Conservation (phyloP, 371 early-diverging fungal genomes). For the Mucor velutinosus region DNA sequence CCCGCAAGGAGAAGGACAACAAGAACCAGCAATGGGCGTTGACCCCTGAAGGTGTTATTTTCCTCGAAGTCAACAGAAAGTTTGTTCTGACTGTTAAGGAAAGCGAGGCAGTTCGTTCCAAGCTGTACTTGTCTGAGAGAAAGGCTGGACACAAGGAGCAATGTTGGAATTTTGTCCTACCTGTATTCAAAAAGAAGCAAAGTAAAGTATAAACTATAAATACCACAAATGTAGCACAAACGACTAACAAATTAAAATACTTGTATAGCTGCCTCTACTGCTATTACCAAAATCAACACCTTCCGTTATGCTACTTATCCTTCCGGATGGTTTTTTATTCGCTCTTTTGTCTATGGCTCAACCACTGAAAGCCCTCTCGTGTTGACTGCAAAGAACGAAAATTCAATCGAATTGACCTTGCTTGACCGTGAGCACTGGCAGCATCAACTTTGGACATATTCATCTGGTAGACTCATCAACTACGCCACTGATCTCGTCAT, state of each 20-base stretch:
- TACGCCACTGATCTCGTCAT: slow-evolving; percentile 52
- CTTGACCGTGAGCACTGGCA: slow-evolving; percentile 42
- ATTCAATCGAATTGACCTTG: slow-evolving; percentile 22
- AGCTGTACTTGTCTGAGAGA: slow-evolving; percentile 28
- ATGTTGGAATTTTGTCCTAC: slow-evolving; percentile 53
- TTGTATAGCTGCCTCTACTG: slow-evolving; percentile 6
- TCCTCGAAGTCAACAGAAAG: slow-evolving; percentile 19
- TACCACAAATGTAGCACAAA: not conserved
- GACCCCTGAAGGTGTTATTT: slow-evolving; percentile 40
- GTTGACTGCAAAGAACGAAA: slow-evolving; percentile 34
- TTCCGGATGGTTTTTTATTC: slow-evolving; percentile 48
- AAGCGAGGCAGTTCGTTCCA: slow-evolving; percentile 22
- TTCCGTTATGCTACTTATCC: slow-evolving; percentile 48
- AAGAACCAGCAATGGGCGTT: slow-evolving; percentile 48
- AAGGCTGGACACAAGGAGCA: slow-evolving; percentile 41
- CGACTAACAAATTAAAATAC: not conserved
- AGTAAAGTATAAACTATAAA: slow-evolving; percentile 17
- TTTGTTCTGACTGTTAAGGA: slow-evolving; percentile 42
- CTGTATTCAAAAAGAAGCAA: slow-evolving; percentile 51
- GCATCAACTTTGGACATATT: slow-evolving; percentile 54
- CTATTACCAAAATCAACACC: slow-evolving; percentile 25
- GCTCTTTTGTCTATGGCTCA: slow-evolving; percentile 27
- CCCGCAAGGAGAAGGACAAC: slow-evolving; percentile 32
- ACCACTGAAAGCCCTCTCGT: slow-evolving; percentile 45
- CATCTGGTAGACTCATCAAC: slow-evolving; percentile 53